Base-by-base conservation (phyloP, 140 eudicot species). In the Senecio squalidus region DNA sequence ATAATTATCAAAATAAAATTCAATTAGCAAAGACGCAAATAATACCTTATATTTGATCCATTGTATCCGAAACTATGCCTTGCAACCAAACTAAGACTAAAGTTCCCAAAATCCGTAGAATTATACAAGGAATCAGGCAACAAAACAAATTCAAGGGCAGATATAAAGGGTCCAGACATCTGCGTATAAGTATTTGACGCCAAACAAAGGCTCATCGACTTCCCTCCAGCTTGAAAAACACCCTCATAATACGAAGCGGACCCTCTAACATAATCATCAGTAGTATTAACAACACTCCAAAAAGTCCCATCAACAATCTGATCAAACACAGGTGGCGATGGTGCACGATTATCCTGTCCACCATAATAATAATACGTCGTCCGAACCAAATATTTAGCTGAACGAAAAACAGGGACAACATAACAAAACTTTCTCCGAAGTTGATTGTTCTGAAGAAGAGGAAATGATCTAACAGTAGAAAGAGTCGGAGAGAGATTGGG, bases 221-320 rank as follows among this genome's bases (percentile, higher is more conserved):
- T 92, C 59, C 95, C 93, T 0, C 48, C 50, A 15, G 96, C 86
- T 31, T 21, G 45, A 70, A 92, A 92, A 16, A 92, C 71, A 22
- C 98, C 96, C 43, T 92, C 98, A 24, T 92, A 92, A 66, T 81
- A 87, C 47, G 88, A 71, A 28, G 85, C 62, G 29, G 29, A 41
- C 28, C 88, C 73, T 2, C n/a, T 57, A 6, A n/a, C 43, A 66
- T 87, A 87, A 82, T 87, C 95, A 7, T 75, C 89, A 0, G 96
- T 92, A 18, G 98, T 87, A 33, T 92, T 92, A 21, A 92, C 98
- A 56, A 76, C 54, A 15, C 94, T 60, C 98, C 98, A 87, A 1
- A 84, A 31, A 13, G 83, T 84, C 56, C 98, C 98, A 26, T 92
- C 95, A 1, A 92, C 92, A 6, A 92, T 84, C 29, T 87, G 98